Evolutionary conservation across 345 rosid genomes (phyloP).

Genomic region (Excoecaria cochinchinensis): DNA sequence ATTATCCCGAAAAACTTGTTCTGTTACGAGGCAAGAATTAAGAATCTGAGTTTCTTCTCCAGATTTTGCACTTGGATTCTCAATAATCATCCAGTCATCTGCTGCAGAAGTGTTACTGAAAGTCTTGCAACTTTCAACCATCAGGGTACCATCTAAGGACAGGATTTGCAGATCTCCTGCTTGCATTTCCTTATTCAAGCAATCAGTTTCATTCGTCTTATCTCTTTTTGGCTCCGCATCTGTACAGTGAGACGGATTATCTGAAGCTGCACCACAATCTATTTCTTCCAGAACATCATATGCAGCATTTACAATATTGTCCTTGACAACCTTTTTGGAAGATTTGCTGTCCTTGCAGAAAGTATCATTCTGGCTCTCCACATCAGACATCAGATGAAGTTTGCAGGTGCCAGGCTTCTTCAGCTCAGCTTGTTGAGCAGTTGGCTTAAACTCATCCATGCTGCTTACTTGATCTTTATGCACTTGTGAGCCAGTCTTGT

Average conservation of each 20-base stretch:
- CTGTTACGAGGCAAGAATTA: slow-evolving; percentile 18
- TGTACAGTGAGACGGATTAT: slow-evolving; percentile 18
- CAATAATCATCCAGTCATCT: slow-evolving; percentile 22
- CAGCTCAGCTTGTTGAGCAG: slow-evolving; percentile 21
- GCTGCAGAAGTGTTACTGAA: slow-evolving; percentile 16
- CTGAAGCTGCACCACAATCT: slow-evolving; percentile 20
- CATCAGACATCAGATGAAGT: slow-evolving; percentile 11
- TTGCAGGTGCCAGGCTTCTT: slow-evolving; percentile 21
- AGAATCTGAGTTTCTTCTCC: slow-evolving; percentile 29
- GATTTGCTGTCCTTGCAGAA: slow-evolving; percentile 15
- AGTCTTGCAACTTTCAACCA: slow-evolving; percentile 22
- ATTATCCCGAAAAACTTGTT: slow-evolving; percentile 22
- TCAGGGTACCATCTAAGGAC: slow-evolving; percentile 22
- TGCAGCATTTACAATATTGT: slow-evolving; percentile 5
- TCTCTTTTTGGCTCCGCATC: slow-evolving; percentile 26
- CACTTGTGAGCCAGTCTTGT: slow-evolving; percentile 17
- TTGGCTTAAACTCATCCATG: slow-evolving; percentile 13
- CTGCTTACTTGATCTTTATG: slow-evolving; percentile 13
- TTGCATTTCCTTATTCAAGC: slow-evolving; percentile 15
- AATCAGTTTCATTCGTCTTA: slow-evolving; percentile 18
- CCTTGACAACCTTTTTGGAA: slow-evolving; percentile 24
- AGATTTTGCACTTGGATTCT: slow-evolving; percentile 23
- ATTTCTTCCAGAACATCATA: slow-evolving; percentile 23
- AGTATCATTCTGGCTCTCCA: slow-evolving; percentile 17
- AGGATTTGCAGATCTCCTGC: slow-evolving; percentile 24